These are phyloP conservation scores for Torulaspora gathmanii DNA, from an alignment of 805 yeast species.

Conservation along the genomic window DNA sequence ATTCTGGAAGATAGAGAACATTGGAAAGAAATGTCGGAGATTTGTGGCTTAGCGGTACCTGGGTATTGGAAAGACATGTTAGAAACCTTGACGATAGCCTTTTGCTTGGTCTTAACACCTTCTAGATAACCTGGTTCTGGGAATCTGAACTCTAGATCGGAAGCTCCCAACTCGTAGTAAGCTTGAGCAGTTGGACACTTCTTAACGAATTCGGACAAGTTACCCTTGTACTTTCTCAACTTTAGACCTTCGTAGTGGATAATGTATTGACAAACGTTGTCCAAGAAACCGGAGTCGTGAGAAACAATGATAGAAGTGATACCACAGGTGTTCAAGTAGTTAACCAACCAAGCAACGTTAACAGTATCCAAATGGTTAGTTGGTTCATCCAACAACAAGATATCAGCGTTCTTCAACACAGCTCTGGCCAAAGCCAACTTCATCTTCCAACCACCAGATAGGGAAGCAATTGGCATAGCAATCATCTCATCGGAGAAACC, in stretches of 20 bases:
- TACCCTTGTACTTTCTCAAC: conserved; percentile 99
- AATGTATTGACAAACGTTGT: conserved; percentile 94
- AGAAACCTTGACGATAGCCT: conserved; percentile 97
- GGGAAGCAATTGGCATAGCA: conserved; percentile 86
- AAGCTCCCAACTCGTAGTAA: conserved; percentile 97
- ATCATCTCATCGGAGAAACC: conserved; percentile 93
- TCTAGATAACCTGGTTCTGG: conserved; percentile 99
- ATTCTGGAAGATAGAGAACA: conserved; percentile 98
- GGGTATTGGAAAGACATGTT: conserved; percentile 99
- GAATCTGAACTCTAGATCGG: conserved; percentile 94
- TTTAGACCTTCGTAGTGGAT: conserved; percentile 99
- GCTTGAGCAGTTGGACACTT: conserved; percentile 98
- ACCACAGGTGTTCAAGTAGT: conserved; percentile 98
- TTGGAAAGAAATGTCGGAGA: conserved; percentile 89
- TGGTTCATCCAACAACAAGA: conserved; percentile 97
- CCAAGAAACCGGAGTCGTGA: conserved; percentile 99
- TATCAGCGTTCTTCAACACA: conserved; percentile 96
- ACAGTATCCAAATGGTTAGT: conserved; percentile 99
- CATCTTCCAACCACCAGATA: conserved; percentile 99
- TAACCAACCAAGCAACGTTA: conserved; percentile 98
- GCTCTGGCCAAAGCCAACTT: conserved; percentile 99
- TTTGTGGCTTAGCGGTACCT: conserved; percentile 96
- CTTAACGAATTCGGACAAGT: conserved; percentile 97
- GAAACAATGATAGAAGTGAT: conserved; percentile 97
- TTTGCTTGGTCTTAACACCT: conserved; percentile 99